These are phyloP conservation scores for Solanum sparsipilum DNA, from an alignment of 257 asterid species.

Conservation along the genomic window DNA sequence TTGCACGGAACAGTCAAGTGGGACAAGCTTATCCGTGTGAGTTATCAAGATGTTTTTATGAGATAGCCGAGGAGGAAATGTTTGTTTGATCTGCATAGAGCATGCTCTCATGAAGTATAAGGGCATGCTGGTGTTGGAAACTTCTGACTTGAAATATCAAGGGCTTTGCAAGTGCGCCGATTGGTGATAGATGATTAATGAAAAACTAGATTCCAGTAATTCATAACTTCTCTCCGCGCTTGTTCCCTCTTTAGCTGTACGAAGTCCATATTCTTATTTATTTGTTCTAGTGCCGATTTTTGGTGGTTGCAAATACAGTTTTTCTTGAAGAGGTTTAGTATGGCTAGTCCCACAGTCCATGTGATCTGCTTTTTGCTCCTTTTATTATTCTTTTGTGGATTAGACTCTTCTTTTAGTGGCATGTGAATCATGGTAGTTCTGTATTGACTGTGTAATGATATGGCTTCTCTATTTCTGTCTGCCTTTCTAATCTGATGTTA, in stretches of 20 bases:
- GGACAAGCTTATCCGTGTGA: slow-evolving; percentile 11
- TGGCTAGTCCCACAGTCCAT: slow-evolving; percentile 8
- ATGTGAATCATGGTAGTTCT: neutral
- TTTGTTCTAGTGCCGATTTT: slow-evolving; percentile 31
- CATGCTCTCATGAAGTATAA: slow-evolving; percentile 14
- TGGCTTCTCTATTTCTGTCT: neutral
- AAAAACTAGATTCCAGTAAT: slow-evolving; percentile 22
- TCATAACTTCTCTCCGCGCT: slow-evolving; percentile 25
- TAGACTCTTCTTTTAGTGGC: slow-evolving; percentile 7
- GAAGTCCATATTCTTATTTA: slow-evolving; percentile 31
- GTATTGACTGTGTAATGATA: neutral
- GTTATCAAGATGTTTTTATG: slow-evolving; percentile 21
- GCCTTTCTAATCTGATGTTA: neutral
- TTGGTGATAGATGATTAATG: slow-evolving; percentile 33
- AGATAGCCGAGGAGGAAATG: slow-evolving; percentile 9
- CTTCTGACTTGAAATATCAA: slow-evolving; percentile 10
- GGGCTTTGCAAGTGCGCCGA: slow-evolving; percentile 21
- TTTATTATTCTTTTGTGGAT: slow-evolving; percentile 1
- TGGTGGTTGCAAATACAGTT: slow-evolving; percentile 22
- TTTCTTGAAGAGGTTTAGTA: slow-evolving; percentile 14
- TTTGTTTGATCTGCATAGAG: slow-evolving; percentile 32
- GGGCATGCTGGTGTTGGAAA: slow-evolving; percentile 11
- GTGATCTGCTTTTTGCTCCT: neutral
- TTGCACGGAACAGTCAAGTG: slow-evolving; percentile 6
- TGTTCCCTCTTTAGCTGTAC: slow-evolving; percentile 36